Conservation (phyloP, 352 stramenopile genomes). For the Pythium sukuiense region DNA sequence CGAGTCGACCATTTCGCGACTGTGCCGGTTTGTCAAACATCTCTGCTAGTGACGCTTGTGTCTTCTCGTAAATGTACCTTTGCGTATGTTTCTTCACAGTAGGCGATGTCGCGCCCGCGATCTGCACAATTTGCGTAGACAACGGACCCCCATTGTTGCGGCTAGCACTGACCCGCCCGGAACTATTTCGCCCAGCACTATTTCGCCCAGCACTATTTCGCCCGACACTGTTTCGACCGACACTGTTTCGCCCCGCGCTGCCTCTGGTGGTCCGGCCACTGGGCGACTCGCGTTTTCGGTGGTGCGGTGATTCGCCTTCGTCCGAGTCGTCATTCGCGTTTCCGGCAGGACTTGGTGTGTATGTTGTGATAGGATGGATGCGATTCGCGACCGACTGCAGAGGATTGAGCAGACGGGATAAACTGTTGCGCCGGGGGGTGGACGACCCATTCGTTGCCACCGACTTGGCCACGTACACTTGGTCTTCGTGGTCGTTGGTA, state of each 20-base stretch:
- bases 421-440: slow-evolving; percentile 14
- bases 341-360: slow-evolving; percentile 2
- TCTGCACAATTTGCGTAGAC: slow-evolving; percentile 10
- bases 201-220: background rate
- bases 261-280: background rate
- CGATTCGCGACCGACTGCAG: background rate
- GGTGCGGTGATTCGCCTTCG: background rate
- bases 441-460: background rate
- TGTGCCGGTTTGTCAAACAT: slow-evolving; percentile 45
- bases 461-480: slow-evolving; percentile 9
- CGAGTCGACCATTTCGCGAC: slow-evolving; percentile 35
- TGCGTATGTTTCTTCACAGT: slow-evolving; percentile 10
- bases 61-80: slow-evolving; percentile 25
- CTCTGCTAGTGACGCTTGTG: slow-evolving; percentile 37
- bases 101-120: slow-evolving; percentile 6
- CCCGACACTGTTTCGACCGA: background rate
- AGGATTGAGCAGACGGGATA: slow-evolving; percentile 11
- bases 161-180: background rate
- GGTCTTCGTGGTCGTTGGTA: background rate
- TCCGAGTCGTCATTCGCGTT: slow-evolving; percentile 4
- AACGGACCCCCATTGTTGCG: background rate
- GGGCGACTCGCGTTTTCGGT: background rate
- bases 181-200: background rate
- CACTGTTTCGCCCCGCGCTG: background rate
- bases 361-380: slow-evolving; percentile 19